phyloP scores from a whole-genome alignment of 2,329 filamentous ascomycete species.

The Exophiala aquamarina region DNA sequence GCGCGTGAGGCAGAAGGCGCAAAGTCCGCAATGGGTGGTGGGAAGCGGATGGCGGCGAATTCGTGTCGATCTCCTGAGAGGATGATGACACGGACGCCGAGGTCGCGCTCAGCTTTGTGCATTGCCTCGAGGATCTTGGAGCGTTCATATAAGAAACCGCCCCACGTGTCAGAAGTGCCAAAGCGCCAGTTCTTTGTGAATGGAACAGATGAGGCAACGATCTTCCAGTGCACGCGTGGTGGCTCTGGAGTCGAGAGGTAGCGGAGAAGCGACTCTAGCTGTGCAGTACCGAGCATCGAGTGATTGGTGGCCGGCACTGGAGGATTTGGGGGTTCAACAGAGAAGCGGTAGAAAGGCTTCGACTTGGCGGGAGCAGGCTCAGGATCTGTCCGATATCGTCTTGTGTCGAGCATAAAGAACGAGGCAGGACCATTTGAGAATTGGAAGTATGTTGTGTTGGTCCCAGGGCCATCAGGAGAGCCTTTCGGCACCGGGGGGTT shows the following conservation, averaged over 20 bases:
- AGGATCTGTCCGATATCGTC: slow-evolving; percentile 70
- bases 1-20: not conserved
- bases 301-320: slow-evolving; percentile 53
- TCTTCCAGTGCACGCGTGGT: slow-evolving; percentile 84
- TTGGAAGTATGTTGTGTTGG: slow-evolving; percentile 76
- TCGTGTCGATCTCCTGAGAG: slow-evolving; percentile 95
- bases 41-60: slow-evolving; percentile 82
- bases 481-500: slow-evolving; percentile 72
- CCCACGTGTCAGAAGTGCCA: slow-evolving; percentile 88
- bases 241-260: slow-evolving; percentile 75
- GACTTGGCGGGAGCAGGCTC: slow-evolving; percentile 18
- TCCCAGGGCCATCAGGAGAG: slow-evolving; percentile 45
- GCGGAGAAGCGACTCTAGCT: slow-evolving; percentile 74
- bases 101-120: slow-evolving; percentile 75
- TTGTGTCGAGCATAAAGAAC: slow-evolving; percentile 93
- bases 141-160: slow-evolving; percentile 82
- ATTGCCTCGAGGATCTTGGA: slow-evolving; percentile 80
- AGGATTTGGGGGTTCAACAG: slow-evolving; percentile 14
- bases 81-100: slow-evolving; percentile 75
- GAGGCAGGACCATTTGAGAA: slow-evolving; percentile 88
- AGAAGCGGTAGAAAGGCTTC: slow-evolving; percentile 14
- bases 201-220: slow-evolving; percentile 84
- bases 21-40: slow-evolving; percentile 41
- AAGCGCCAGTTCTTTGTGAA: slow-evolving; percentile 98
- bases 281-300: slow-evolving; percentile 77